phyloP scores from a whole-genome alignment of 225 moss, liverwort and hornwort species.

The Pseudisothecium myosuroides region DNA sequence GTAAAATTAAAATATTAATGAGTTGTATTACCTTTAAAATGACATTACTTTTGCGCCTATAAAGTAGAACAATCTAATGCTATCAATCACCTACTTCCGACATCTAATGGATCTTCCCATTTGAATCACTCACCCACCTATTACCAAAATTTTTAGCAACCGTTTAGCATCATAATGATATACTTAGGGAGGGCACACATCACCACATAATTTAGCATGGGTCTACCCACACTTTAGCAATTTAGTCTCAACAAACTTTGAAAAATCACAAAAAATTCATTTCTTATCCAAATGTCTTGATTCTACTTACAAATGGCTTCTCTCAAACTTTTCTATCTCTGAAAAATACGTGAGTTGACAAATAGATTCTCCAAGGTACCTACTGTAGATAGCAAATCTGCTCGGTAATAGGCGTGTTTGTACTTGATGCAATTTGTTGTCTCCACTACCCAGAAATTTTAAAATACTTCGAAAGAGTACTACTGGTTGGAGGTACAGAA shows the following conservation, averaged over 20 bases:
- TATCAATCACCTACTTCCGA: not conserved
- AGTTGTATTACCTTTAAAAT: not conserved
- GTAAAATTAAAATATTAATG: not conserved
- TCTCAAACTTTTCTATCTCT: not conserved
- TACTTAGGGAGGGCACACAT: rapidly evolving
- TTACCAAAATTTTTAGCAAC: not conserved
- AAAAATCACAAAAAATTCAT: not conserved
- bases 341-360: not conserved
- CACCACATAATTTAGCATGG: not conserved
- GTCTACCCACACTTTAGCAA: too few species aligned
- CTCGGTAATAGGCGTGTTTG: too few species aligned
- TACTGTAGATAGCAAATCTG: not conserved
- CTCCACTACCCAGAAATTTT: not conserved
- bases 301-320: not conserved
- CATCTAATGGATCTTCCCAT: rapidly evolving
- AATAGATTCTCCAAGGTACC: not conserved
- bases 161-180: not conserved
- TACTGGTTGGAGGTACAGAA: not conserved
- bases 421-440: not conserved
- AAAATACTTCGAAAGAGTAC: not conserved
- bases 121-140: rapidly evolving
- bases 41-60: not conserved
- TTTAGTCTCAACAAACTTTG: not conserved
- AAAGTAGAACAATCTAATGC: too few species aligned
- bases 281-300: rapidly evolving